Percentiles rank a stretch among this genome's conserved stretches.
These are phyloP conservation scores for Paramecium tetraurelia DNA, from an alignment of 73 alveolate genomes.

Conservation along the genomic window DNA sequence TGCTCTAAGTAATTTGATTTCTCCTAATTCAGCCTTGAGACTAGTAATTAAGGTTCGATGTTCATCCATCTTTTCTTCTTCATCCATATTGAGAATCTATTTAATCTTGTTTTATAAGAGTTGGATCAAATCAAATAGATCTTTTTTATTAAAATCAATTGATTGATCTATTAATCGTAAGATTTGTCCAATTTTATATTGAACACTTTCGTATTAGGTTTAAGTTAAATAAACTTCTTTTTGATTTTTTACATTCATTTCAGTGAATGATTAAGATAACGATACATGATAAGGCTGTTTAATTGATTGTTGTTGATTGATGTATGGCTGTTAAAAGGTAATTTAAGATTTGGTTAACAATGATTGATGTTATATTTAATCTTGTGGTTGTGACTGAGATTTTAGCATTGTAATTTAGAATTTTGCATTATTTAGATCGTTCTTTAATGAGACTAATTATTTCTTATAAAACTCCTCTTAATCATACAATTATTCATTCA, in stretches of 20 bases:
- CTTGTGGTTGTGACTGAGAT: neutral
- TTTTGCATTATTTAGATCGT: neutral
- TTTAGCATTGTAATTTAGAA: neutral
- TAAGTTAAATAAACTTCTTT: neutral
- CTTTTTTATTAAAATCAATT: neutral
- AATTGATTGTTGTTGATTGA: neutral
- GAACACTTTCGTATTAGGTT: neutral
- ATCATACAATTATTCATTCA: neutral
- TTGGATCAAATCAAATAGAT: neutral
- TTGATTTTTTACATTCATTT: neutral
- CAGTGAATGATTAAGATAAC: neutral
- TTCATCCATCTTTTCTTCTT: conserved; percentile 47
- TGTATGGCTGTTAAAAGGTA: neutral
- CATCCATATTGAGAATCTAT: neutral
- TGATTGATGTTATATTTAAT: neutral
- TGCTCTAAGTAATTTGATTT: neutral
- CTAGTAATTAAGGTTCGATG: neutral
- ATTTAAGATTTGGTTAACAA: neutral
- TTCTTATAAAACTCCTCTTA: neutral
- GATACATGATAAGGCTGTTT: conserved; percentile 5
- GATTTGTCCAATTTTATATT: neutral
- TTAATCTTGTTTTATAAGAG: neutral
- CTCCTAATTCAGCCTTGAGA: neutral
- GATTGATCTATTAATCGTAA: neutral
- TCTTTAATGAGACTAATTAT: neutral